Conservation (phyloP, 2,329 filamentous ascomycete species). For the Xylaria sp. region DNA sequence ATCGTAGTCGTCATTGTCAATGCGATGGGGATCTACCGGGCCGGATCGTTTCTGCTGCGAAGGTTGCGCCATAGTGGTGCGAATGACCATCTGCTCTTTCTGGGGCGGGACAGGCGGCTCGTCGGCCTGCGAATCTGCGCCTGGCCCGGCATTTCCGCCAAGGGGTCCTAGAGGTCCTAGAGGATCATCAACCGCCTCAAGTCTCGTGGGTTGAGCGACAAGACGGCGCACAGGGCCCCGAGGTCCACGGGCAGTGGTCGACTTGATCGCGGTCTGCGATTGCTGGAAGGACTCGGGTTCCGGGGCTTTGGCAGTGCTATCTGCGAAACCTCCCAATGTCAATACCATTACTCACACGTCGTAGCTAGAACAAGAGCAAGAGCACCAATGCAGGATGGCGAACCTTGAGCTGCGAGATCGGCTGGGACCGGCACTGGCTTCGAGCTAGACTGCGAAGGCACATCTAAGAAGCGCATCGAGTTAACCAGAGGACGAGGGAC, state of each 20-base stretch:
- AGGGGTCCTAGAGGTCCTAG: constrained; percentile 71
- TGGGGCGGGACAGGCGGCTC: constrained; percentile 64
- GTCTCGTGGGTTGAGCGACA: constrained; percentile 69
- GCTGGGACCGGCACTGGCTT: constrained; percentile 23
- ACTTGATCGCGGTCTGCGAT: constrained; percentile 30
- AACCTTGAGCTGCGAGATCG: constrained; percentile 26
- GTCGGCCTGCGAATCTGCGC: constrained; percentile 32
- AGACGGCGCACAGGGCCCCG: constrained; percentile 48
- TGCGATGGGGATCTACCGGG: constrained; percentile 55
- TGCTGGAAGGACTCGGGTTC: constrained; percentile 30
- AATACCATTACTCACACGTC: constrained; percentile 6
- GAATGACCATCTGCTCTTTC: constrained; percentile 60
- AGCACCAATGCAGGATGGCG: constrained; percentile 5
- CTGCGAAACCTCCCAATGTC: constrained; percentile 15
- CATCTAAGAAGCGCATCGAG: constrained; percentile 31
- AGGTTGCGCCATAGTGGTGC: constrained; percentile 50
- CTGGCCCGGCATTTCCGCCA: constrained; percentile 41
- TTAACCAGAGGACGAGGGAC: constrained; percentile 15
- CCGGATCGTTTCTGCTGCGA: constrained; percentile 39
- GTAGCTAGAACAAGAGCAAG: background rate
- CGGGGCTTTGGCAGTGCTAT: constrained; percentile 23
- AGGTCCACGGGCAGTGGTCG: constrained; percentile 24
- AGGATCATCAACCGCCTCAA: constrained; percentile 72
- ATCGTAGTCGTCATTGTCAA: constrained; percentile 64
- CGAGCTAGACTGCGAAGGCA: constrained; percentile 36